Percentiles rank a stretch among this genome's conserved stretches.
These are phyloP conservation scores for Xylaria sp. DNA, from an alignment of 2,329 filamentous ascomycete genomes.

Conservation along the genomic window DNA sequence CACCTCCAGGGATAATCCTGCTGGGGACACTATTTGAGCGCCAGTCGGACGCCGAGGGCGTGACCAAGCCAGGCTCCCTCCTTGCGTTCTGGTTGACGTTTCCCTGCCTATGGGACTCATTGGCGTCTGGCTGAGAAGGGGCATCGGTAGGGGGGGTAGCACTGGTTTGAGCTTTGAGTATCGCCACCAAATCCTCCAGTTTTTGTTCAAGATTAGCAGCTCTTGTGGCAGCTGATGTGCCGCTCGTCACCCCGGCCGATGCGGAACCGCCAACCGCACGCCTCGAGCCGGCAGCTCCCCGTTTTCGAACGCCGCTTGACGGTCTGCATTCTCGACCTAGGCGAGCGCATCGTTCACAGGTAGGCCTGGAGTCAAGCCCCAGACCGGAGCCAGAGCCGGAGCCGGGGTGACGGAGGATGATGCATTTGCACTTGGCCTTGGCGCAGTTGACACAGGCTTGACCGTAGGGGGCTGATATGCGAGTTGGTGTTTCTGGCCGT, in stretches of 20 bases:
- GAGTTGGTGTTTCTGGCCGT: slow-evolving; percentile 26
- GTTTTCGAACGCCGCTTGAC: slow-evolving; percentile 51
- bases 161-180: slow-evolving; percentile 46
- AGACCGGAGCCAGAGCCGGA: slow-evolving; percentile 23
- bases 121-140: slow-evolving; percentile 3
- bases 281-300: slow-evolving; percentile 35
- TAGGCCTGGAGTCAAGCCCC: slow-evolving; percentile 20
- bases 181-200: slow-evolving; percentile 47
- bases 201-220: slow-evolving; percentile 49
- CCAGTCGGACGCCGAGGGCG: neutral
- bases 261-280: slow-evolving; percentile 20
- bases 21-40: slow-evolving; percentile 1
- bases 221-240: slow-evolving; percentile 26
- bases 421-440: slow-evolving; percentile 59
- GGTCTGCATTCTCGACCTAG: slow-evolving; percentile 56
- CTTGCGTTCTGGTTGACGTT: neutral
- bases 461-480: slow-evolving; percentile 54
- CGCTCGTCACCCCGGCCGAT: slow-evolving; percentile 6
- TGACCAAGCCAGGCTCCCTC: neutral
- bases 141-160: slow-evolving; percentile 3
- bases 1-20: slow-evolving; percentile 8
- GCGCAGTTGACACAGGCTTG: slow-evolving; percentile 56
- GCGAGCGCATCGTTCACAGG: slow-evolving; percentile 56
- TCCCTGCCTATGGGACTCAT: neutral
- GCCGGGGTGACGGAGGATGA: slow-evolving; percentile 46